phyloP scores from a whole-genome alignment of 306 rosid species.

The Mucuna pruriens region DNA sequence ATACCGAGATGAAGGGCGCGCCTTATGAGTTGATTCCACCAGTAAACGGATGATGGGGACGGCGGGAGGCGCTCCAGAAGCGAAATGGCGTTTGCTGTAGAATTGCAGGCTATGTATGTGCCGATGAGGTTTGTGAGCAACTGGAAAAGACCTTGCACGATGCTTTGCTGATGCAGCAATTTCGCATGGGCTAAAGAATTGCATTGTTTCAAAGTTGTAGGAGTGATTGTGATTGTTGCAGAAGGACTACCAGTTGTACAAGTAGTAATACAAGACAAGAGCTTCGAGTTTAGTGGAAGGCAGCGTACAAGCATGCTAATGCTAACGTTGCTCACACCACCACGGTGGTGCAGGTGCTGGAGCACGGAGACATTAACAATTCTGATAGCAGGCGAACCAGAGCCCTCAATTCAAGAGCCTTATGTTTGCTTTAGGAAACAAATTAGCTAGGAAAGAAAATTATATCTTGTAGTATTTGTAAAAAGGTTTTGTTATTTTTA shows the following conservation, averaged over 20 bases:
- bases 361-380: not conserved
- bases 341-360: not conserved
- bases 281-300: not conserved
- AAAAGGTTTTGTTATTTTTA: no score
- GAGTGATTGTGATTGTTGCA: slow-evolving; percentile 7
- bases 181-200: slow-evolving; percentile 17
- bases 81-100: slow-evolving; percentile 44
- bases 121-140: slow-evolving; percentile 45
- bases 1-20: slow-evolving; percentile 46
- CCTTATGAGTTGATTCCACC: slow-evolving; percentile 85
- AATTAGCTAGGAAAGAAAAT: no score
- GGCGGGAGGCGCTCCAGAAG: slow-evolving; percentile 60
- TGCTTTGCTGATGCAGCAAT: slow-evolving; percentile 30
- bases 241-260: not conserved
- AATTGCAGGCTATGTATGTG: slow-evolving; percentile 54
- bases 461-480: no score
- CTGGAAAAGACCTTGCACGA: slow-evolving; percentile 42
- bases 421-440: no score
- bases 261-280: not conserved
- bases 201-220: slow-evolving; percentile 30
- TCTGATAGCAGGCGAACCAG: no score
- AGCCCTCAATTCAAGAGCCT: no score
- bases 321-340: not conserved
- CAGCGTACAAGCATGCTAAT: slow-evolving; percentile 15
- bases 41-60: slow-evolving; percentile 47